Conservation (phyloP, 2,329 filamentous ascomycete genomes). For the Diplodia sapinea region DNA sequence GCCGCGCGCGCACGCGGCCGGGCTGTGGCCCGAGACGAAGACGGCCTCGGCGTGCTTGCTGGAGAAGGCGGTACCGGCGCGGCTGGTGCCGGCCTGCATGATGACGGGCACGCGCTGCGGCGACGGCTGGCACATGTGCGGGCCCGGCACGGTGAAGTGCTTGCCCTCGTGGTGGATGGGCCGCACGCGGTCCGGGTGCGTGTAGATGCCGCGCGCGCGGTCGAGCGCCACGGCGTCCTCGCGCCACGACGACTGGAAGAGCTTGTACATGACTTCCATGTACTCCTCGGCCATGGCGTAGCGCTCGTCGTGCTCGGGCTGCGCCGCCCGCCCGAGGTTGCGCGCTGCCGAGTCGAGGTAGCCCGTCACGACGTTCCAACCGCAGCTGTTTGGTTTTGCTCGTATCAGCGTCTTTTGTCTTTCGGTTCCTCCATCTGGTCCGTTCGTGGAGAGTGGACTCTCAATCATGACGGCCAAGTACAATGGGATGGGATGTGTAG, state of each 20-base stretch:
- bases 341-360: constrained; percentile 71
- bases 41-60: constrained; percentile 74
- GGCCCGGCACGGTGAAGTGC: constrained; percentile 68
- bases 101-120: constrained; percentile 73
- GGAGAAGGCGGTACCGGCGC: constrained; percentile 69
- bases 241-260: constrained; percentile 71
- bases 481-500: too few species aligned
- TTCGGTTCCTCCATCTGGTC: neutral
- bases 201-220: constrained; percentile 64
- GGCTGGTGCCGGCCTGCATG: constrained; percentile 72
- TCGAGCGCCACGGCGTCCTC: constrained; percentile 69
- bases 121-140: constrained; percentile 69
- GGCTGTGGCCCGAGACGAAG: constrained; percentile 70
- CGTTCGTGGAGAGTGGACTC: too few species aligned
- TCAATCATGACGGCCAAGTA: too few species aligned
- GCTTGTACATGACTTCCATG: constrained; percentile 68
- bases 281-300: constrained; percentile 70
- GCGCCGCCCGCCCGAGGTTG: constrained; percentile 64
- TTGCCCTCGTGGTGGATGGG: constrained; percentile 70
- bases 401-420: neutral
- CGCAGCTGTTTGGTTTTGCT: constrained; percentile 18
- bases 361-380: constrained; percentile 65
- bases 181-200: constrained; percentile 63
- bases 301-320: constrained; percentile 68
- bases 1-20: constrained; percentile 64